phyloP scores from a whole-genome alignment of 768 basidiomycete species.

The Hemileccinum impolitum region DNA sequence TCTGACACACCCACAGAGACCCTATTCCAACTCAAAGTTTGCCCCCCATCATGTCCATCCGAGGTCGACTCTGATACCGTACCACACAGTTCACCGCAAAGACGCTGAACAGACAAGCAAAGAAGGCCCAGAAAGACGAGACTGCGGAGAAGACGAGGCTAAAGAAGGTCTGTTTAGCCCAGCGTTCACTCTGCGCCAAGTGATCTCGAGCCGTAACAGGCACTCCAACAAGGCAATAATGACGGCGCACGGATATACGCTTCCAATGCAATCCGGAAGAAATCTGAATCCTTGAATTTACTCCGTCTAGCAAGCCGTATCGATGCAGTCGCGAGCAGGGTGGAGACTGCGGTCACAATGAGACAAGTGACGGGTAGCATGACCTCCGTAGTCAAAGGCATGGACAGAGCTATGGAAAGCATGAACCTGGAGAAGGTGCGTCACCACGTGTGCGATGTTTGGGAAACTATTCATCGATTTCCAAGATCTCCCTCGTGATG shows the following conservation, averaged over 20 bases:
- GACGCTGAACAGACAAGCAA: conserved; percentile 89
- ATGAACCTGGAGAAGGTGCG: conserved; percentile 97
- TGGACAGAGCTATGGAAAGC: conserved; percentile 98
- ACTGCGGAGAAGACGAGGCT: conserved; percentile 79
- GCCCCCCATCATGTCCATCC: conserved; percentile 13
- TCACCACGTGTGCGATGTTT: conserved; percentile 3
- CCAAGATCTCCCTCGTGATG: conserved; percentile 95
- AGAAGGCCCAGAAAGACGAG: conserved; percentile 98
- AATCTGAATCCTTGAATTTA: conserved; percentile 89
- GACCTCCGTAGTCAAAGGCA: conserved; percentile 93
- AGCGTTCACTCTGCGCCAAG: background rate
- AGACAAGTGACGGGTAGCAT: conserved; percentile 94
- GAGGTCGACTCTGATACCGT: conserved; percentile 11
- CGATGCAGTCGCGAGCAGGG: conserved; percentile 94
- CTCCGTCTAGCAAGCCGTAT: conserved; percentile 87
- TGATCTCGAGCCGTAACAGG: conserved; percentile 45
- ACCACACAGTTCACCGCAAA: conserved; percentile 89
- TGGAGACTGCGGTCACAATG: conserved; percentile 99
- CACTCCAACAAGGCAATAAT: conserved; percentile 92
- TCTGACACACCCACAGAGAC: conserved; percentile 59
- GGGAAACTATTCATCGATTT: background rate
- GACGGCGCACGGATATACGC: conserved; percentile 99
- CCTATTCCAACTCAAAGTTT: conserved; percentile 96
- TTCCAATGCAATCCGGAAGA: conserved; percentile 97
- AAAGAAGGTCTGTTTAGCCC: conserved; percentile 70